These are phyloP conservation scores for Boletus reticuloceps DNA, from an alignment of 768 basidiomycete species.

Conservation along the genomic window DNA sequence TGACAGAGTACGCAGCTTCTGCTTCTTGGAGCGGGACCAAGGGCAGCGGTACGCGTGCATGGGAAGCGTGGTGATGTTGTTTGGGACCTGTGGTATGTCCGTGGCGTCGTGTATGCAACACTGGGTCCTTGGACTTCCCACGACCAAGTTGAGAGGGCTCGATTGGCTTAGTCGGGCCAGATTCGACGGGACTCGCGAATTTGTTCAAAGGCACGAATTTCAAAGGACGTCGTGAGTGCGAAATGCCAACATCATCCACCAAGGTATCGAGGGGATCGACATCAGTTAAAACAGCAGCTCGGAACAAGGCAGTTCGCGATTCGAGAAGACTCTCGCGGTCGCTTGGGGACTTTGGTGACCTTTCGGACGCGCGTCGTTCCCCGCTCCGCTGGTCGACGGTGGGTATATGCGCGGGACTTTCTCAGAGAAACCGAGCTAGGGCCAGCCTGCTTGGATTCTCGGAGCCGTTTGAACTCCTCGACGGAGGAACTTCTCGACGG, in stretches of 20 bases:
- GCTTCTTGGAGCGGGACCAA: conserved; percentile 28
- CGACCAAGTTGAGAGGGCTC: not conserved
- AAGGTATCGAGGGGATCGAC: conserved; percentile 23
- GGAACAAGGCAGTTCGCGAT: conserved; percentile 17
- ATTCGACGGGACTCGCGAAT: conserved; percentile 2
- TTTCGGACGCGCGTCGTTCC: not conserved
- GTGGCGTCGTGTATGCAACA: not conserved
- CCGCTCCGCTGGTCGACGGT: not conserved
- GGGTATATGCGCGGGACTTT: conserved; percentile 20
- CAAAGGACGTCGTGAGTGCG: conserved; percentile 22
- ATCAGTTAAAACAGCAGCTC: conserved; percentile 27
- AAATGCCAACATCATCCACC: conserved; percentile 7
- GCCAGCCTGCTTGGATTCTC: not conserved
- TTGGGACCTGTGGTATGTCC: not conserved
- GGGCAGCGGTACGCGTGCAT: conserved; percentile 16
- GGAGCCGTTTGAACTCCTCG: not conserved
- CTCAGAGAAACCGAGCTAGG: not conserved
- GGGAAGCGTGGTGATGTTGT: not conserved
- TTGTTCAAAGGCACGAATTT: conserved; percentile 28
- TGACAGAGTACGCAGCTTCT: conserved; percentile 23
- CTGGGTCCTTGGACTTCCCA: not conserved
- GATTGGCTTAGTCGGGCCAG: not conserved
- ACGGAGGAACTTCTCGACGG: conserved; percentile 28
- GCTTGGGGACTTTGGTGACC: not conserved
- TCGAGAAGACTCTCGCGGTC: not conserved